Conservation (phyloP, 2,329 filamentous ascomycete genomes). For the Aspergillus proliferans region DNA sequence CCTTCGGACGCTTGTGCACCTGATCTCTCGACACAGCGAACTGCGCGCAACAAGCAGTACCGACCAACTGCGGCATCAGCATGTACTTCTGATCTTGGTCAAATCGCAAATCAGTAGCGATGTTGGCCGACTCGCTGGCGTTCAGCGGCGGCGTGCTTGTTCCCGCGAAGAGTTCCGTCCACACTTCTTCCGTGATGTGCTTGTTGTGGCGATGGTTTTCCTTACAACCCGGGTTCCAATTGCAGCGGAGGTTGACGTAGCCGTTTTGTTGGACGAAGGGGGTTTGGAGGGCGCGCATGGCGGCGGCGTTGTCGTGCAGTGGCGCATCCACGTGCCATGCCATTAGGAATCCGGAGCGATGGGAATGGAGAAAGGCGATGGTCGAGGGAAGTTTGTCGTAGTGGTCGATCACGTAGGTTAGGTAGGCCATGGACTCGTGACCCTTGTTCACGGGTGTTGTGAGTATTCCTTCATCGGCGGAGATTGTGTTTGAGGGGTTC, state of each 20-base stretch:
- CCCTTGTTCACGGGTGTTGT: constrained; percentile 39
- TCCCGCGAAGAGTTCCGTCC: constrained; percentile 33
- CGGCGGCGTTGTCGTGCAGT: constrained; percentile 49
- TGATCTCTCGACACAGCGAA: constrained; percentile 55
- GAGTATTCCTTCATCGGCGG: constrained; percentile 16
- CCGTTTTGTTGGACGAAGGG: constrained; percentile 49
- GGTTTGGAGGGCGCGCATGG: constrained; percentile 45
- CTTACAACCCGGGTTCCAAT: constrained; percentile 52
- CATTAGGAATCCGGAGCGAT: constrained; percentile 42
- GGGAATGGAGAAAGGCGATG: constrained; percentile 52
- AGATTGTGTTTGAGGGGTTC: constrained; percentile 25
- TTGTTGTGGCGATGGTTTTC: constrained; percentile 25
- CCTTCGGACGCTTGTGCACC: constrained; percentile 43
- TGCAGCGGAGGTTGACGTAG: constrained; percentile 58
- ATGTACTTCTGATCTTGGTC: constrained; percentile 20
- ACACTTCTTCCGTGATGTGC: constrained; percentile 33
- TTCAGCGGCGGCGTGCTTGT: constrained; percentile 32
- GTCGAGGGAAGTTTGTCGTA: constrained; percentile 47
- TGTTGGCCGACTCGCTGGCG: constrained; percentile 9
- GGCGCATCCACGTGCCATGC: constrained; percentile 56
- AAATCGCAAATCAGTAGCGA: constrained; percentile 3
- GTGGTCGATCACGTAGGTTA: constrained; percentile 43
- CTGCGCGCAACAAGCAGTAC: constrained; percentile 59
- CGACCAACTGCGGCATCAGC: constrained; percentile 46
- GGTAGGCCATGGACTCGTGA: constrained; percentile 42